A percentile compares a stretch with the other conserved stretches of the same genome.
Evolutionary conservation across 2,329 filamentous ascomycete genomes (phyloP).

Genomic region (Sclerotiophoma versabilis): DNA sequence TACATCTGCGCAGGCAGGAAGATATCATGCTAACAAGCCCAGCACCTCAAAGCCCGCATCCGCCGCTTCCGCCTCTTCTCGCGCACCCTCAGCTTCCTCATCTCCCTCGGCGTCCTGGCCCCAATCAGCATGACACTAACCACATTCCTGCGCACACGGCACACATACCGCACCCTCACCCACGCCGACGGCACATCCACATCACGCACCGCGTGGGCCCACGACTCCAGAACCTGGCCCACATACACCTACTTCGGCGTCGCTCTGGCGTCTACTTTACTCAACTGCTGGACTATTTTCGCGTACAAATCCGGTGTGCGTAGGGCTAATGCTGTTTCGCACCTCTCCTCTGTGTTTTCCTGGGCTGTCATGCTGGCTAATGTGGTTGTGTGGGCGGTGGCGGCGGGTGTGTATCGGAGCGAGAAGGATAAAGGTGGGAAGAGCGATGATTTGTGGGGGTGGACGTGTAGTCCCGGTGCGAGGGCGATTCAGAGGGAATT

Average conservation of each 20-base stretch:
- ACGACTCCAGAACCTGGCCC: constrained; percentile 48
- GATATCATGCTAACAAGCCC: constrained; percentile 1
- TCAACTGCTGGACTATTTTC: constrained; percentile 47
- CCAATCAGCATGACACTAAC: constrained; percentile 48
- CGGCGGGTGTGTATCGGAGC: constrained; percentile 44
- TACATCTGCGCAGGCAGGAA: background rate
- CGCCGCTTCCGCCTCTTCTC: constrained; percentile 48
- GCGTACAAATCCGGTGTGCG: constrained; percentile 42
- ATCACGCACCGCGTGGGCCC: constrained; percentile 50
- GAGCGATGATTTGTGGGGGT: constrained; percentile 52
- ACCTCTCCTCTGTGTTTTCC: constrained; percentile 37
- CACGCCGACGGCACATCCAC: constrained; percentile 24
- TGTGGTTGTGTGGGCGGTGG: constrained; percentile 47
- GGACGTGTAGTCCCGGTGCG: constrained; percentile 49
- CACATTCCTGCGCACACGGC: constrained; percentile 48
- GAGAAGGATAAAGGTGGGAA: constrained; percentile 48
- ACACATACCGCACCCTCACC: constrained; percentile 34
- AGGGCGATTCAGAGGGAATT: constrained; percentile 49
- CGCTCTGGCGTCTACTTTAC: constrained; percentile 37
- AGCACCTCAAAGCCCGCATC: constrained; percentile 49
- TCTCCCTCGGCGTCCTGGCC: constrained; percentile 46
- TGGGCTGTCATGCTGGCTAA: constrained; percentile 42
- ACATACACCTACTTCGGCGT: constrained; percentile 51
- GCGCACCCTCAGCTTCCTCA: constrained; percentile 42
- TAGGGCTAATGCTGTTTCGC: constrained; percentile 43